A percentile compares a stretch with the other conserved stretches of the same genome.
phyloP scores from a whole-genome alignment of 768 basidiomycete species.

The Nidula microcarpa region DNA sequence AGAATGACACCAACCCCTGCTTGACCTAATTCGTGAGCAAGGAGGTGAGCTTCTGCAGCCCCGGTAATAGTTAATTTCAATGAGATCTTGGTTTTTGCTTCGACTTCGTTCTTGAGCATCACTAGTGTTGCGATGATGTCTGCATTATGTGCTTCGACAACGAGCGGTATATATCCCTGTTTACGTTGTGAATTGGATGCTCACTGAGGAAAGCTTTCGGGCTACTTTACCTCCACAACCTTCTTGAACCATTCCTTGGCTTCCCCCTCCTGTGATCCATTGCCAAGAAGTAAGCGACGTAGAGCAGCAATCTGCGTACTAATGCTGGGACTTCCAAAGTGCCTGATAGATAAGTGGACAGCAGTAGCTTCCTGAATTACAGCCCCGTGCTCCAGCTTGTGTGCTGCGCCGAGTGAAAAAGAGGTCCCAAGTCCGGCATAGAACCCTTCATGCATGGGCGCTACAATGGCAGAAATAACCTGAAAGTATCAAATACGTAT shows the following conservation, averaged over 20 bases:
- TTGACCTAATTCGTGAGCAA: conserved; percentile 68
- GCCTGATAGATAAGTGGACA: background rate
- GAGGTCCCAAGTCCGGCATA: background rate
- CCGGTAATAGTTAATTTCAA: conserved; percentile 51
- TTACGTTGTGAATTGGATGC: conserved; percentile 6
- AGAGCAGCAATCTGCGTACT: conserved; percentile 68
- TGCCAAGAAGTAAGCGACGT: conserved; percentile 43
- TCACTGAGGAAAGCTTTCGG: too few species aligned
- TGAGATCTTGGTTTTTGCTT: conserved; percentile 30
- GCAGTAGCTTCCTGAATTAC: too few species aligned
- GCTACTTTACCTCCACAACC: conserved; percentile 18
- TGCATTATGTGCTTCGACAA: conserved; percentile 59
- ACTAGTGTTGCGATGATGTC: conserved; percentile 70
- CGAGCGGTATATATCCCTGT: conserved; percentile 59
- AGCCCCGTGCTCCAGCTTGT: too few species aligned
- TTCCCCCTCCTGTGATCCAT: conserved; percentile 32
- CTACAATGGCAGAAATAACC: too few species aligned
- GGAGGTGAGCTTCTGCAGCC: conserved; percentile 64
- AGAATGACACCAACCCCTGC: conserved; percentile 72
- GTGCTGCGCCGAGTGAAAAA: background rate
- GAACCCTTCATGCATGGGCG: too few species aligned
- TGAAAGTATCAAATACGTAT: background rate
- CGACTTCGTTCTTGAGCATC: conserved; percentile 60
- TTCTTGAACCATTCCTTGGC: conserved; percentile 37
- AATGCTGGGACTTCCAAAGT: conserved; percentile 35